Percentiles rank a stretch among this genome's conserved stretches.
Conservation (phyloP, 176 grass and related monocot species). For the Carex pumila region DNA sequence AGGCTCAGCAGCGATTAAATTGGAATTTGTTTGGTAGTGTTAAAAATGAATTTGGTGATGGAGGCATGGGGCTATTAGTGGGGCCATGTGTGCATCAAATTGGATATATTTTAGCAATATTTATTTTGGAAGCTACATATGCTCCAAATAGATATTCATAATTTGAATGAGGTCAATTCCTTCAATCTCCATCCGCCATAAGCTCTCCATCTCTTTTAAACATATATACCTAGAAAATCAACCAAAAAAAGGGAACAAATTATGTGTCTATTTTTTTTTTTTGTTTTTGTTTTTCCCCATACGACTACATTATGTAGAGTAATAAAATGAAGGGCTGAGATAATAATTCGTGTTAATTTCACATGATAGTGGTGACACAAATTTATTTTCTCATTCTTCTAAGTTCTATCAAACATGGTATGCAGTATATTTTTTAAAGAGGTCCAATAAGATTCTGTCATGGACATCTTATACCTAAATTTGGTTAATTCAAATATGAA, state of each 20-base stretch:
- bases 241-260: background rate
- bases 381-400: too few relatives aligned
- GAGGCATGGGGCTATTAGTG: background rate
- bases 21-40: background rate
- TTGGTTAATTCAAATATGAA: too few relatives aligned
- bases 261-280: too few relatives aligned
- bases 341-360: too few relatives aligned
- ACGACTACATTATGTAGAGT: too few relatives aligned
- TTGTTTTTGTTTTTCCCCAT: too few relatives aligned
- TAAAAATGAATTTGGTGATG: background rate
- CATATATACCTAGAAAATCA: background rate
- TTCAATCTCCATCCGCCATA: background rate
- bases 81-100: background rate
- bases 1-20: background rate
- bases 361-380: too few relatives aligned
- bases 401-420: too few relatives aligned
- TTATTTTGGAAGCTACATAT: conserved; percentile 1
- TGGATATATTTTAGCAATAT: background rate
- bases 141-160: background rate
- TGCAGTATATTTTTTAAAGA: too few relatives aligned
- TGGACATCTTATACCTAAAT: too few relatives aligned
- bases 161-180: background rate
- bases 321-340: too few relatives aligned
- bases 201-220: background rate
- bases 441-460: too few relatives aligned